These are phyloP conservation scores for Solanum corneliomulleri DNA, from an alignment of 257 asterid species.

Conservation along the genomic window DNA sequence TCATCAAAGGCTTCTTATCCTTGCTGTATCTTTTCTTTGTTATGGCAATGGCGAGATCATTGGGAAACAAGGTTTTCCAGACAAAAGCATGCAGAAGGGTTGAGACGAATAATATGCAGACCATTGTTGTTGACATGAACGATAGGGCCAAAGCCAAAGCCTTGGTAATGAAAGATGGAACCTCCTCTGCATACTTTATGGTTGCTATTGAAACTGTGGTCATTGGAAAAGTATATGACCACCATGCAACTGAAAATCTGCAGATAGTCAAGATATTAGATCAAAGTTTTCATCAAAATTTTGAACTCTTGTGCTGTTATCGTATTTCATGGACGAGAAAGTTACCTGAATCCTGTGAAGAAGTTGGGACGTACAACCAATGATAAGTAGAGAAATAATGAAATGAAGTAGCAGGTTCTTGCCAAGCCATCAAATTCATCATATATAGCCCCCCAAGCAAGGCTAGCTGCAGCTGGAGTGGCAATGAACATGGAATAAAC, in stretches of 20 bases:
- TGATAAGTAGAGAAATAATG: constrained; percentile 64
- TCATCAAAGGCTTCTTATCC: constrained; percentile 49
- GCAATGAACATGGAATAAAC: constrained; percentile 94
- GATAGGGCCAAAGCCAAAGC: constrained; percentile 59
- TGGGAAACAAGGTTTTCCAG: constrained; percentile 76
- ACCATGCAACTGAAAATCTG: constrained; percentile 96
- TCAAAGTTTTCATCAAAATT: not conserved
- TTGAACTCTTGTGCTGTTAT: not conserved
- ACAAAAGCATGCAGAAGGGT: constrained; percentile 76
- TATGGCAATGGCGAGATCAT: constrained; percentile 90
- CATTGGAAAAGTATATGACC: constrained; percentile 98
- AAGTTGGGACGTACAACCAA: constrained; percentile 78
- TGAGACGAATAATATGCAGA: constrained; percentile 44
- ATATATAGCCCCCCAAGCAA: constrained; percentile 85
- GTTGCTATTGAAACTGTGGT: constrained; percentile 88
- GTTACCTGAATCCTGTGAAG: constrained; percentile 79
- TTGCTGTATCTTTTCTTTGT: constrained; percentile 37
- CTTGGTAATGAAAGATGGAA: constrained; percentile 39
- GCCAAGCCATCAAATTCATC: constrained; percentile 80
- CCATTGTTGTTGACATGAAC: constrained; percentile 76
- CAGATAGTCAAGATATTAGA: not conserved
- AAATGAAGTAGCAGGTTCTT: constrained; percentile 79
- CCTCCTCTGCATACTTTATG: constrained; percentile 80
- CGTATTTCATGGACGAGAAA: not conserved
- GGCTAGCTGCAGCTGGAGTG: constrained; percentile 87